Evolutionary conservation across 1,284 basidiomycete species (phyloP), one percentile per base, ranked within the genome.

Genomic region (Austropuccinia psidii): DNA sequence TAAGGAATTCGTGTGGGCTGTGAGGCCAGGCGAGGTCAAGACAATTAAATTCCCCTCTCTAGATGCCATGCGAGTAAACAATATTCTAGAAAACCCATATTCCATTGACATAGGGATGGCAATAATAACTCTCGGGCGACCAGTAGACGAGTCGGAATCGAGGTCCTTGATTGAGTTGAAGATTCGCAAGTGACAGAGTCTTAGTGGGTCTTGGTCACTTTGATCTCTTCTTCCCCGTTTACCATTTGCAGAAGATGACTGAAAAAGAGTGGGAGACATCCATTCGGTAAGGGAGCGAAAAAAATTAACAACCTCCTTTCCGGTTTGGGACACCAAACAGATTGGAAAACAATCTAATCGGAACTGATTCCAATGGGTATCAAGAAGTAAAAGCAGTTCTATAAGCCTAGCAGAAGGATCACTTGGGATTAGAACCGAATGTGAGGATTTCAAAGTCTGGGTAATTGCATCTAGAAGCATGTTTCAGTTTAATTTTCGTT

Each of bases 271-370:
- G 75, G 96, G 89, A 0, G 91, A 93, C 78, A 98, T 88, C 94
- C 95, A 98, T 81, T 98, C 96, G 87, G 98, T 95, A 88, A 98
- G 90, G 84, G 91, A 95, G 72, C 93, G 84, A 19, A 96, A 91
- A 78, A 95, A 93, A 1, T 90, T 90, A 45, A 98, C 83, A 87
- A 98, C 95, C 81, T 98, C 95, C 76, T 89, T 87, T 1, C 90
- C 93, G 1, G 92, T 95, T 39, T 88, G 85, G 74, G 90, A 91
- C 54, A 98, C 86, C 21, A 99, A 85, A 80, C 95, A 98, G 37
- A 99, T 89, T 0, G 95, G 94, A 75, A 83, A 84, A 2, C 86
- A 6, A 85, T 77, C 78, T 39, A 82, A 75, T 21, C 74, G 78
- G 62, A 83, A 90, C 81, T 88, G 98, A 65, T 89, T 90, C 96